Evolutionary conservation across 2,329 filamentous ascomycete species (phyloP), one percentile per base, ranked within the genome.

Genomic region (Penicillium hesseltinei): DNA sequence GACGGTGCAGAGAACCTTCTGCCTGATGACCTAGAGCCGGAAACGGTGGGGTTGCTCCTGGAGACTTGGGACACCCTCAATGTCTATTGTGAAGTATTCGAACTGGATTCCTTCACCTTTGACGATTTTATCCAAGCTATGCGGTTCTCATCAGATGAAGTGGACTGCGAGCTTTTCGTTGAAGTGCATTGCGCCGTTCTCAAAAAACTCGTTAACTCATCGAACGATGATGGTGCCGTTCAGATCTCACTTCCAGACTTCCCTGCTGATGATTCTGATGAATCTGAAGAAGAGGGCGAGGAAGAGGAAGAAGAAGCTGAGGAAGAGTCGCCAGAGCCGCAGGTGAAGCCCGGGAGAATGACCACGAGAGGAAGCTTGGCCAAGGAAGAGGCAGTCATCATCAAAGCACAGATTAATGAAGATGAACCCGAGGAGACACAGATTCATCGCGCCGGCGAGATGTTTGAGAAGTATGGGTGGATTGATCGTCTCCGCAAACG

Each of bases 51-150:
- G 0, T 83, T 86, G 2, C 78, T 97, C 17, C 77, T 99, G 25
- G 93, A 97, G 75, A 91, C 90, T 0, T 99, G 94, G 94, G 92
- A 97, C 67, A 97, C 92, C 0, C 81, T 99, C 35, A 99, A 97
- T 68, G 93, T 99, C n/a, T 97, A 97, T 71, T 96, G 92, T 70
- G 91, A 96, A 69, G 88, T 97, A 19, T 96, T 96, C 70, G 86
- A 91, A 69, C 82, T 99, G 27, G 94, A 99, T 73, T 97, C 93
- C 0, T 99, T 99, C 71, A 97, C 93, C 0, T 95, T 97, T 68
- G 94, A 99, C 72, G 94, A 99, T 73, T 97, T 92, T 68, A 82
- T 96, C 5, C 89, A 97, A 71, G 89, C 92, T 0, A 87, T 99
- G 81, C 83, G 87, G 48, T 88, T 92, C 57, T 84, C 89, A 0